Conservation (phyloP, 2,329 filamentous ascomycete species). For the Aspergillus persii region DNA sequence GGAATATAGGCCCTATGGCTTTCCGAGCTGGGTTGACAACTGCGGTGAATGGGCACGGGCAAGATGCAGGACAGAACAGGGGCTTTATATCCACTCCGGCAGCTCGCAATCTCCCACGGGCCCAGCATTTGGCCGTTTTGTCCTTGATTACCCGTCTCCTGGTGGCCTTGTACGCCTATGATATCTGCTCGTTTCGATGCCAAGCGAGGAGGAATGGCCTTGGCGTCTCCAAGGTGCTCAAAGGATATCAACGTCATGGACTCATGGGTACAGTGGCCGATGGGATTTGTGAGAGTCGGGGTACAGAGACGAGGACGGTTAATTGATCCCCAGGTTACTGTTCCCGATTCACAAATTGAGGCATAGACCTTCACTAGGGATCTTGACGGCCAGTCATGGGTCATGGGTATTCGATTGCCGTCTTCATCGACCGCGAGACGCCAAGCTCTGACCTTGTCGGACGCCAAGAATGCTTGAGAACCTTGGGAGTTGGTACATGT, state of each 20-base stretch:
- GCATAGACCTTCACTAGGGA: background rate
- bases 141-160: background rate
- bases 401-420: background rate
- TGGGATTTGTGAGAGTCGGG: background rate
- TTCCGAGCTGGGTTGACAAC: background rate
- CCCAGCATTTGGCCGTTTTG: background rate
- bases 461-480: conserved; percentile 19
- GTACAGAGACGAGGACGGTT: background rate
- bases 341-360: background rate
- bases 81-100: conserved; percentile 1
- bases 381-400: background rate
- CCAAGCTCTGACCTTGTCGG: conserved; percentile 7
- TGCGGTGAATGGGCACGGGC: background rate
- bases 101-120: background rate
- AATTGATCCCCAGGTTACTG: background rate
- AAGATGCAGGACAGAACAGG: background rate
- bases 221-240: conserved; percentile 25
- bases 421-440: background rate
- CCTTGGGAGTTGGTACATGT: conserved; percentile 9
- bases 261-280: background rate
- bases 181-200: conserved; percentile 6
- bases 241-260: background rate
- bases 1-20: background rate
- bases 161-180: background rate
- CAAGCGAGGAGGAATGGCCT: conserved; percentile 15